These are phyloP conservation scores for Pilasporangium apinafurcum DNA, from an alignment of 352 stramenopile species.

Conservation along the genomic window DNA sequence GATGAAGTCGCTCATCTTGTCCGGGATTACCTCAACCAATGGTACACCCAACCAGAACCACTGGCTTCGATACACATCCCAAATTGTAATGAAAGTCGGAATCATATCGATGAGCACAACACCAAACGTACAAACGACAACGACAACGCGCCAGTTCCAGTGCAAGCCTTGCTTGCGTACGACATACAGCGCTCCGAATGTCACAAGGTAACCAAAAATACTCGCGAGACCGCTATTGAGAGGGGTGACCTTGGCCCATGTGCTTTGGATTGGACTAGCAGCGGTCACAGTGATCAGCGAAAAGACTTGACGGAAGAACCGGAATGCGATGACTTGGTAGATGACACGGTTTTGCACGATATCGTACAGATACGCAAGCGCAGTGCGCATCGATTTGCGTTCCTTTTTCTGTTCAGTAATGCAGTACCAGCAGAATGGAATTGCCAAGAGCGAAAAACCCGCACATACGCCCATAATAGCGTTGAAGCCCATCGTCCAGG, in stretches of 20 bases:
- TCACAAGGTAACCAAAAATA: slow-evolving; percentile 47
- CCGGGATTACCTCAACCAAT: slow-evolving; percentile 42
- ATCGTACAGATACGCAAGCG: slow-evolving; percentile 31
- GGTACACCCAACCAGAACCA: slow-evolving; percentile 62
- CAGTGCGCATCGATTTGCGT: slow-evolving; percentile 36
- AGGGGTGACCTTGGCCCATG: slow-evolving; percentile 42
- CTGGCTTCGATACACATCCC: slow-evolving; percentile 58
- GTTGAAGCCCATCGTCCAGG: slow-evolving; percentile 36
- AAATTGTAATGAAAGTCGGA: slow-evolving; percentile 55
- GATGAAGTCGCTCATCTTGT: slow-evolving; percentile 38
- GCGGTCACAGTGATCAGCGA: slow-evolving; percentile 43
- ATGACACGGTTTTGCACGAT: slow-evolving; percentile 59
- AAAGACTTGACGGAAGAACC: slow-evolving; percentile 53
- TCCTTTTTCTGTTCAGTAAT: no score
- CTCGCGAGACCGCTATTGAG: slow-evolving; percentile 43
- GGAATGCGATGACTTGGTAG: slow-evolving; percentile 72
- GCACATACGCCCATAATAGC: slow-evolving; percentile 30
- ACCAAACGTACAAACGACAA: slow-evolving; percentile 27
- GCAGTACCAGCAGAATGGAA: slow-evolving; percentile 42
- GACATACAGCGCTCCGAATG: slow-evolving; percentile 45
- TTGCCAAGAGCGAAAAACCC: slow-evolving; percentile 22
- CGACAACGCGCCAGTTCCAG: slow-evolving; percentile 47
- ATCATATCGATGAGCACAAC: slow-evolving; percentile 41
- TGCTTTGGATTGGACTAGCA: slow-evolving; percentile 36
- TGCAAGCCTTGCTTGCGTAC: slow-evolving; percentile 37